phyloP scores from a whole-genome alignment of 208 protist genomes.

The Giardia muris region DNA sequence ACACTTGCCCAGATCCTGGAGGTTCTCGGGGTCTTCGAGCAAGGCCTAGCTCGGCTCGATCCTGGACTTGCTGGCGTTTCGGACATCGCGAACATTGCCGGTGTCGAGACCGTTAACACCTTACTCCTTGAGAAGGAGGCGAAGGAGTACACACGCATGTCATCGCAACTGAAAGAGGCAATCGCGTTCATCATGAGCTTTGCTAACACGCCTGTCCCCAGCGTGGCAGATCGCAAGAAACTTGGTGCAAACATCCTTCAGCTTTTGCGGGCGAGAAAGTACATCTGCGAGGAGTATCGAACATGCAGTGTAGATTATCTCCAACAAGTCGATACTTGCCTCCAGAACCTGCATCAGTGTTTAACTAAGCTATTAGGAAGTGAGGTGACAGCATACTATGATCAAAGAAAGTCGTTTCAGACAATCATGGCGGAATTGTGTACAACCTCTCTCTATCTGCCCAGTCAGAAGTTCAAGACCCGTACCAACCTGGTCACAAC shows the following conservation, averaged over 20 bases:
- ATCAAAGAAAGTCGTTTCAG: neutral
- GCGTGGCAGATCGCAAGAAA: neutral
- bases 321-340: neutral
- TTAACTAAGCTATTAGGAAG: neutral
- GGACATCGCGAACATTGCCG: neutral
- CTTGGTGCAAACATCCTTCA: neutral
- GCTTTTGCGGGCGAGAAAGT: neutral
- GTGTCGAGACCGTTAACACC: neutral
- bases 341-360: neutral
- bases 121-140: neutral
- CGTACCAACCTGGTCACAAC: neutral
- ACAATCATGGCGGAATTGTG: neutral
- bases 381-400: neutral
- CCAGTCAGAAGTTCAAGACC: neutral
- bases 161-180: neutral
- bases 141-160: neutral
- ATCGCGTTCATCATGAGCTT: neutral
- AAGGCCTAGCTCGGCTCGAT: too few relatives aligned
- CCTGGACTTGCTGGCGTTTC: too few relatives aligned
- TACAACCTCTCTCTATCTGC: neutral
- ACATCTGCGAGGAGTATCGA: neutral
- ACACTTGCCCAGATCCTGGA: too few relatives aligned
- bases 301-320: neutral
- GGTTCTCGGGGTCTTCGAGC: too few relatives aligned
- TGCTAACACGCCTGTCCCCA: neutral